Base-by-base conservation (phyloP, 306 rosid species). In the Citrullus colocynthis region DNA sequence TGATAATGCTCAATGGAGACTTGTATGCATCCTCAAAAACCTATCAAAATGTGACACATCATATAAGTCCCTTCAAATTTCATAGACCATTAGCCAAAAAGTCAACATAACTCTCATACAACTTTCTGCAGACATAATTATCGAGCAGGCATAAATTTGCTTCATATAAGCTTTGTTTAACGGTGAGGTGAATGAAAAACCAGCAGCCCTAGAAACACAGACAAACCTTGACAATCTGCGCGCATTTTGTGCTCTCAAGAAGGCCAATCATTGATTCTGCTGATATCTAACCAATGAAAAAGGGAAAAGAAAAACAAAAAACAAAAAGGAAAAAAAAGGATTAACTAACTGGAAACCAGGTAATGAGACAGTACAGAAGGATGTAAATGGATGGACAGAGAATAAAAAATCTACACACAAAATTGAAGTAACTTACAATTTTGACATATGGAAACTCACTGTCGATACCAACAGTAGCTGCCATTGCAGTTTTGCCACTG, bases 21-120 rank as follows among this genome's bases (percentile, higher is more conserved):
- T 91, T 92, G 90, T 96, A 91, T 44, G 98, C 99, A 85, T 96
- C 99, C 88, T 96, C 99, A 85, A 96, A 96, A 80, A 92, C 90
- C 99, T 96, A 77, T 79, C 20, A 76, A 39, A 86, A 75, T 75
- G 66, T 62, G 79, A 20, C 42, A 78, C 30, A 20, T 28, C 55
- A 78, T 52, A 65, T 24, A 78, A 67, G 67, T 30, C 76, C 28
- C 30, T 30, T 52, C 34, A 17, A 49, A 74, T 36, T 60, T 11
- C 41, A 36, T 18, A 7, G 57, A 12, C 28, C 37, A 36, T 76
- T 20, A 41, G 70, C 70, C 42, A 16, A 51, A 32, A 56, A 42
- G 4, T 41, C 6, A 76, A 41, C 15, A 56, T 20, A 24, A 75
- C 79, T 76, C 15, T 41, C 57, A 20, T 3, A 59, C 3, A 21